Evolutionary conservation across 768 basidiomycete species (phyloP).

Genomic region (Amanita thiersii): DNA sequence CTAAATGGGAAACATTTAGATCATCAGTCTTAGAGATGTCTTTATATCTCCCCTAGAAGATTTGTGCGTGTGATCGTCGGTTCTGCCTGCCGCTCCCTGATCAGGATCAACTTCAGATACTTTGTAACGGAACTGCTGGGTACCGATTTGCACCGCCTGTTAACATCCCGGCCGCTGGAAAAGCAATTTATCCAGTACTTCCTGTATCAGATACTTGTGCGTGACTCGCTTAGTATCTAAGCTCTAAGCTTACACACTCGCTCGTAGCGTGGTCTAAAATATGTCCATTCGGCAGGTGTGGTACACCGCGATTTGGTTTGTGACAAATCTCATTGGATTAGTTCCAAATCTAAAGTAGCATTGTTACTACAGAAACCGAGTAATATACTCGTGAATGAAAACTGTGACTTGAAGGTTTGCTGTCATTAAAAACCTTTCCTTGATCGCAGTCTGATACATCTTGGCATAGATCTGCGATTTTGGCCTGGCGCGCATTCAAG

Average conservation of each 20-base stretch:
- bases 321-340: constrained; percentile 8
- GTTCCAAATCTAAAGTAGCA: constrained; percentile 6
- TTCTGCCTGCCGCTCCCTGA: constrained; percentile 4
- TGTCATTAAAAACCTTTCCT: neutral
- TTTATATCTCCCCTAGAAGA: constrained; percentile 99
- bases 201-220: constrained; percentile 93
- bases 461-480: constrained; percentile 88
- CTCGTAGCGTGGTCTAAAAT: constrained; percentile 91
- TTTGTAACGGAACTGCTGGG: constrained; percentile 98
- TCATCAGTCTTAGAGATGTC: constrained; percentile 97
- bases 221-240: constrained; percentile 17
- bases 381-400: constrained; percentile 99
- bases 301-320: constrained; percentile 92
- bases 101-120: constrained; percentile 49
- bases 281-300: constrained; percentile 98
- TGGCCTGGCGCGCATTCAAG: constrained; percentile 95
- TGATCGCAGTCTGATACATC: neutral
- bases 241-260: constrained; percentile 2
- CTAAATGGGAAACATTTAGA: constrained; percentile 36
- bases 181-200: constrained; percentile 99
- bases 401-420: constrained; percentile 93
- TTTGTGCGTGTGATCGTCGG: constrained; percentile 47
- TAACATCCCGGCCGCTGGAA: constrained; percentile 94
- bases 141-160: constrained; percentile 93
- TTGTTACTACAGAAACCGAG: constrained; percentile 74